Conservation (phyloP, 2,329 filamentous ascomycete species). For the Camillea tinctor region DNA sequence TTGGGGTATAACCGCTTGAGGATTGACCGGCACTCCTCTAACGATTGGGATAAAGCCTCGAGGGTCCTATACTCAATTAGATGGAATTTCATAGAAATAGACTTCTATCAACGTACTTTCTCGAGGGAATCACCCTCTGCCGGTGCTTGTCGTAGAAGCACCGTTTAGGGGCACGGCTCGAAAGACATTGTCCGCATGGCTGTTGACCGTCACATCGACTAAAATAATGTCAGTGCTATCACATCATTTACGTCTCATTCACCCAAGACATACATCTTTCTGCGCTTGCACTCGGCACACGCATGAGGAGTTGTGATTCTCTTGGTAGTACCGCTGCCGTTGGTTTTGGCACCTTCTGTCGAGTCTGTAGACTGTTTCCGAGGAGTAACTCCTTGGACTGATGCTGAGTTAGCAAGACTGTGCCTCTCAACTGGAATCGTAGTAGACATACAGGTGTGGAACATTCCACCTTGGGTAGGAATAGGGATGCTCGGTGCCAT, state of each 20-base stretch:
- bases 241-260: conserved; percentile 3
- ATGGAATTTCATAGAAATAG: neutral
- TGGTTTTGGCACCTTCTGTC: conserved; percentile 32
- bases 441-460: conserved; percentile 42
- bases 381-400: conserved; percentile 51
- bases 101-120: conserved; percentile 58
- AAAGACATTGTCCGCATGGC: conserved; percentile 79
- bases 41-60: conserved; percentile 61
- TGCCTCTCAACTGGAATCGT: neutral
- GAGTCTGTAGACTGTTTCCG: conserved; percentile 47
- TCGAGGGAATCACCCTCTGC: conserved; percentile 72
- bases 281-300: conserved; percentile 61
- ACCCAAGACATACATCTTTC: conserved; percentile 61
- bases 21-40: conserved; percentile 65
- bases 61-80: conserved; percentile 45
- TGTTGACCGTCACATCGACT: conserved; percentile 76
- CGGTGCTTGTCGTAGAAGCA: conserved; percentile 82
- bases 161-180: conserved; percentile 74
- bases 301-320: conserved; percentile 38
- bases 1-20: conserved; percentile 62
- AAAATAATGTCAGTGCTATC: conserved; percentile 25
- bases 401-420: conserved; percentile 11
- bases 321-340: conserved; percentile 30
- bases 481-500: conserved; percentile 48
- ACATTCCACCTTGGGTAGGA: conserved; percentile 51